These are phyloP conservation scores for Anastatica hierochuntica DNA, from an alignment of 345 rosid genomes.

Conservation along the genomic window DNA sequence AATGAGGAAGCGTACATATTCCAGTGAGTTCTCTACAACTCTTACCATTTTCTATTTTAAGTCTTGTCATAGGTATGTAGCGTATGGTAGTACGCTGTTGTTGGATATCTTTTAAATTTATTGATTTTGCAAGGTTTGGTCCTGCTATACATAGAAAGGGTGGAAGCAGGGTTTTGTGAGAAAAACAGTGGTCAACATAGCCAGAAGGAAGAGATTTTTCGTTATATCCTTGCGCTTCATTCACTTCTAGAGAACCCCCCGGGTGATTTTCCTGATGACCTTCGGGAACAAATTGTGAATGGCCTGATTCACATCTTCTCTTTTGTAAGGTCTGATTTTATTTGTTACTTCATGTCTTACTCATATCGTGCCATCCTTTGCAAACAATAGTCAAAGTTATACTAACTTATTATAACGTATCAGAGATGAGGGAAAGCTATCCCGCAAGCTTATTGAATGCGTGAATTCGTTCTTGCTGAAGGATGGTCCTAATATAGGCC, in stretches of 20 bases:
- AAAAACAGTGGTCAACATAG: slow-evolving; percentile 37
- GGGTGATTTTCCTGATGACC: slow-evolving; percentile 67
- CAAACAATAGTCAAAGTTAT: slow-evolving; percentile 1
- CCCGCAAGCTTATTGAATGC: slow-evolving; percentile 88
- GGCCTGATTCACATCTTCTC: slow-evolving; percentile 67
- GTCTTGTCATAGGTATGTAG: slow-evolving; percentile 7
- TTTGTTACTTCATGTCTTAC: slow-evolving; percentile 4
- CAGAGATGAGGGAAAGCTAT: slow-evolving; percentile 89
- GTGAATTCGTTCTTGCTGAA: slow-evolving; percentile 59
- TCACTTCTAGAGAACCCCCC: slow-evolving; percentile 81
- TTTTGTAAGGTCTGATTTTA: slow-evolving; percentile 41
- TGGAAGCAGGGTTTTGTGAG: slow-evolving; percentile 39
- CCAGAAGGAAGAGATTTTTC: slow-evolving; percentile 73
- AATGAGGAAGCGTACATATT: slow-evolving; percentile 58
- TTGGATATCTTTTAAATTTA: slow-evolving; percentile 2
- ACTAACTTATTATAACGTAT: slow-evolving; percentile 20
- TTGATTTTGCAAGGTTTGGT: slow-evolving; percentile 43
- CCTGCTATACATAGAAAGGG: slow-evolving; percentile 65
- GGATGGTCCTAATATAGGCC: slow-evolving; percentile 89
- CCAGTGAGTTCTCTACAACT: slow-evolving; percentile 43
- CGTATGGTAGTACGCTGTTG: slow-evolving; percentile 3
- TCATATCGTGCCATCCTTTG: slow-evolving; percentile 13
- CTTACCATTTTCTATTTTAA: background rate
- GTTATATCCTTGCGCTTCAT: slow-evolving; percentile 55
- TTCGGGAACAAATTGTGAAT: slow-evolving; percentile 49